A percentile compares a stretch with the other conserved stretches of the same genome.
Conservation (phyloP, 768 basidiomycete species). For the Suillus luteus region DNA sequence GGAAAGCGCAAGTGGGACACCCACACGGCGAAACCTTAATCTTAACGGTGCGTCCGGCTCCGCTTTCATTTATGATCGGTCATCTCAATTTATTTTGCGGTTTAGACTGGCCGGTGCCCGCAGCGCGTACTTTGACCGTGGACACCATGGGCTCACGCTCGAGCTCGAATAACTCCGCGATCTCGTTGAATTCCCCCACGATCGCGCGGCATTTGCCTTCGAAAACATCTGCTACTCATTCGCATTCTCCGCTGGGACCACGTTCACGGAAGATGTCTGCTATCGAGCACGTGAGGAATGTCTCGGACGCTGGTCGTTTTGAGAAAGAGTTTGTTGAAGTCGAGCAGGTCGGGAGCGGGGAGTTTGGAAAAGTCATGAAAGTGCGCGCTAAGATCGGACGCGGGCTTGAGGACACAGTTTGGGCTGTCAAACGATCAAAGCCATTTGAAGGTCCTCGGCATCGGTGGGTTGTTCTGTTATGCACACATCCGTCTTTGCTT, state of each 20-base stretch:
- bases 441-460: slow-evolving; percentile 89
- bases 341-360: slow-evolving; percentile 85
- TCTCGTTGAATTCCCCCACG: slow-evolving; percentile 49
- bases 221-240: slow-evolving; percentile 14
- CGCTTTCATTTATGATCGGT: background rate
- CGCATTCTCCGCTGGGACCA: slow-evolving; percentile 4
- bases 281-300: slow-evolving; percentile 25
- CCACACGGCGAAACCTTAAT: slow-evolving; percentile 57
- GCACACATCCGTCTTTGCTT: slow-evolving; percentile 6
- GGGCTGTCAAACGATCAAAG: slow-evolving; percentile 94
- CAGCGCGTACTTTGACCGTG: slow-evolving; percentile 43
- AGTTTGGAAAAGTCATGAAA: slow-evolving; percentile 92
- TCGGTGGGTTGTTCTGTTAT: slow-evolving; percentile 54
- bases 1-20: slow-evolving; percentile 62
- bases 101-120: slow-evolving; percentile 59
- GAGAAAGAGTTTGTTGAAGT: slow-evolving; percentile 80
- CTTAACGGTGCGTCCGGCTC: slow-evolving; percentile 30
- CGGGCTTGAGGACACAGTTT: slow-evolving; percentile 48
- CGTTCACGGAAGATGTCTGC: slow-evolving; percentile 27
- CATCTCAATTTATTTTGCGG: background rate
- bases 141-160: slow-evolving; percentile 59
- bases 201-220: slow-evolving; percentile 37
- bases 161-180: slow-evolving; percentile 53
- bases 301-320: slow-evolving; percentile 63
- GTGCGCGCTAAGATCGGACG: slow-evolving; percentile 63